A percentile compares a stretch with the other conserved stretches of the same genome.
Conservation (phyloP, 2,329 filamentous ascomycete genomes). For the Penicillium sp. region DNA sequence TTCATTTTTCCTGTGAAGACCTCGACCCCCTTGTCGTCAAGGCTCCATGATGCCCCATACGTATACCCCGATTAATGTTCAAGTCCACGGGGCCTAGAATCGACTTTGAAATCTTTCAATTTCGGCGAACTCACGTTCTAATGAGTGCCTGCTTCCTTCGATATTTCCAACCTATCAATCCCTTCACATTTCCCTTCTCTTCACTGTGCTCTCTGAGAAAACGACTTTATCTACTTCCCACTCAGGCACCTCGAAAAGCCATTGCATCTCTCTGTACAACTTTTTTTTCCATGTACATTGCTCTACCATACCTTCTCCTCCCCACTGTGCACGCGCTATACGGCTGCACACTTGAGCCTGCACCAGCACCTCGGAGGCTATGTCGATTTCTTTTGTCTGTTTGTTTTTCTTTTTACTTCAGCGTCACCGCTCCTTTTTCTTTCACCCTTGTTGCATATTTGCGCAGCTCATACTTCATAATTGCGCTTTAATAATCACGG, state of each 20-base stretch:
- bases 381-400: constrained; percentile 10
- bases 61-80: not conserved
- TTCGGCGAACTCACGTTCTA: not conserved
- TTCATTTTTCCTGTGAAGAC: not conserved
- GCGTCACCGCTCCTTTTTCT: constrained; percentile 8
- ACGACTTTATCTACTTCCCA: constrained; percentile 1
- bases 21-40: not conserved
- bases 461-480: constrained; percentile 25
- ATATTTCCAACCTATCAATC: not conserved
- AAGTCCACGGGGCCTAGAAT: not conserved
- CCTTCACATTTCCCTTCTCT: constrained; percentile 11
- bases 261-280: constrained; percentile 18
- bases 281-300: constrained; percentile 20
- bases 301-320: constrained; percentile 9
- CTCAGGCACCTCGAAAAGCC: constrained; percentile 14
- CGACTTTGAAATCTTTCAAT: not conserved
- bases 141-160: not conserved
- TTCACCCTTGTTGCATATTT: constrained; percentile 24
- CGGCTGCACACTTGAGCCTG: not conserved
- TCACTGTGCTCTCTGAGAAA: not conserved
- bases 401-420: constrained; percentile 10
- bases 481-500: constrained; percentile 24
- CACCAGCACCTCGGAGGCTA: constrained; percentile 13
- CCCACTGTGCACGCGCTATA: constrained; percentile 8
- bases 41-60: not conserved